Conservation (phyloP, 2,329 filamentous ascomycete species). For the Calonectria naviculata region DNA sequence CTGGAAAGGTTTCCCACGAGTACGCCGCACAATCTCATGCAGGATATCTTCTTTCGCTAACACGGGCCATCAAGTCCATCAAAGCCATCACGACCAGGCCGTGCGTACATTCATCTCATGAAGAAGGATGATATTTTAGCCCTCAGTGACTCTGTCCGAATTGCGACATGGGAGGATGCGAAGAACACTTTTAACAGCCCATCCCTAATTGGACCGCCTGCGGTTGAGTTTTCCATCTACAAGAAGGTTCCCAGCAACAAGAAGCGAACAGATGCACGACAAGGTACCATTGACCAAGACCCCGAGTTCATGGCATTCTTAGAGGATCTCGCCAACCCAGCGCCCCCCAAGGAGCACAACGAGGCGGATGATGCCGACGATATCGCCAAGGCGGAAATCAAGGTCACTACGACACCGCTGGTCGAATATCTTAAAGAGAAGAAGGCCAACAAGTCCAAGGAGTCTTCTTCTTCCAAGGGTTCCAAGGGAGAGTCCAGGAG, state of each 20-base stretch:
- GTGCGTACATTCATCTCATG: slow-evolving; percentile 86
- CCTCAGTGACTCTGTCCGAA: slow-evolving; percentile 78
- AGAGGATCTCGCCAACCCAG: slow-evolving; percentile 82
- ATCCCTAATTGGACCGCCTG: slow-evolving; percentile 81
- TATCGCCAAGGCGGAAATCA: slow-evolving; percentile 60
- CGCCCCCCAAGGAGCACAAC: slow-evolving; percentile 54
- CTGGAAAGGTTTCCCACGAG: slow-evolving; percentile 85
- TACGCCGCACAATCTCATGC: slow-evolving; percentile 55
- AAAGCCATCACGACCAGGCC: slow-evolving; percentile 83
- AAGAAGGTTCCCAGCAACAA: slow-evolving; percentile 83
- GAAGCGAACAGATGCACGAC: slow-evolving; percentile 81
- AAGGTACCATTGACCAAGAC: slow-evolving; percentile 97
- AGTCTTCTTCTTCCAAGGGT: slow-evolving; percentile 52
- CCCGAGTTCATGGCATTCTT: slow-evolving; percentile 95
- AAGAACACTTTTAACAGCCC: slow-evolving; percentile 79
- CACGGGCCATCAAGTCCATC: slow-evolving; percentile 67
- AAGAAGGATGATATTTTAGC: slow-evolving; percentile 74
- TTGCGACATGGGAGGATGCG: slow-evolving; percentile 81
- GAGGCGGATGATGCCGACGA: slow-evolving; percentile 57
- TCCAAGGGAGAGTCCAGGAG: slow-evolving; percentile 68
- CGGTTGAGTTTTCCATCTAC: slow-evolving; percentile 85
- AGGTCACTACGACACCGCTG: slow-evolving; percentile 85
- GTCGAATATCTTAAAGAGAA: slow-evolving; percentile 93
- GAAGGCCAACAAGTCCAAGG: slow-evolving; percentile 79
- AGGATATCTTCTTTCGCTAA: slow-evolving; percentile 21